Percentiles rank a stretch among this genome's conserved stretches.
Evolutionary conservation across 306 rosid species (phyloP).

Genomic region (Cyamopsis tetragonoloba): DNA sequence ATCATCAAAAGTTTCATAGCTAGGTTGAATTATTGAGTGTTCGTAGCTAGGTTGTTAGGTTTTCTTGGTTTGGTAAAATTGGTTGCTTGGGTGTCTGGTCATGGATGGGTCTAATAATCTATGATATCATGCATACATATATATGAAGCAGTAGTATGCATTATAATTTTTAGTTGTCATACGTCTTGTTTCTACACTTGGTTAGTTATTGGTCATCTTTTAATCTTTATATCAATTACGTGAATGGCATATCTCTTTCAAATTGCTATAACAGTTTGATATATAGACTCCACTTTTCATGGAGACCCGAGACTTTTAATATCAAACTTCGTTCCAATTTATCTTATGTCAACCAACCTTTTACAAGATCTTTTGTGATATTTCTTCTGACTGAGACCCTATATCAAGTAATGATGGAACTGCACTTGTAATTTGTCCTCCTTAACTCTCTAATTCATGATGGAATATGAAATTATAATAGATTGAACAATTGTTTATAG

Average conservation of each 20-base stretch:
- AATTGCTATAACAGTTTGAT: slow-evolving; percentile 1
- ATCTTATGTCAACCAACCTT: slow-evolving; percentile 20
- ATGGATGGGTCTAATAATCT: slow-evolving; percentile 10
- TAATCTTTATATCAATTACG: slow-evolving; percentile 8
- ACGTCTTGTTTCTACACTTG: slow-evolving; percentile 8
- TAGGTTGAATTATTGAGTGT: slow-evolving; percentile 29
- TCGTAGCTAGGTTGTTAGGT: slow-evolving; percentile 29
- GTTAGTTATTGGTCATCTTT: no score
- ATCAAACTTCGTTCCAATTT: slow-evolving; percentile 13
- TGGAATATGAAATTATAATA: no score
- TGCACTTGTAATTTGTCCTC: no score
- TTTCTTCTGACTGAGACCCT: no score
- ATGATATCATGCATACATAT: no score
- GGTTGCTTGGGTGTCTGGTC: not conserved
- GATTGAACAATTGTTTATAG: no score
- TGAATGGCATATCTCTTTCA: slow-evolving; percentile 23
- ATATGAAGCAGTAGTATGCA: slow-evolving; percentile 24
- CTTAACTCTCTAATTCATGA: no score
- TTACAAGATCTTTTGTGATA: no score
- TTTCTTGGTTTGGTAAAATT: slow-evolving; percentile 17
- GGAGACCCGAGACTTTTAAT: not conserved
- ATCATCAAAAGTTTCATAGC: not conserved
- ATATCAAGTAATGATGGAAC: no score
- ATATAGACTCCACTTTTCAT: not conserved
- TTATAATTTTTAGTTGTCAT: not conserved